Base-by-base conservation (phyloP, 2,329 filamentous ascomycete species). In the Monilinia fructigena region DNA sequence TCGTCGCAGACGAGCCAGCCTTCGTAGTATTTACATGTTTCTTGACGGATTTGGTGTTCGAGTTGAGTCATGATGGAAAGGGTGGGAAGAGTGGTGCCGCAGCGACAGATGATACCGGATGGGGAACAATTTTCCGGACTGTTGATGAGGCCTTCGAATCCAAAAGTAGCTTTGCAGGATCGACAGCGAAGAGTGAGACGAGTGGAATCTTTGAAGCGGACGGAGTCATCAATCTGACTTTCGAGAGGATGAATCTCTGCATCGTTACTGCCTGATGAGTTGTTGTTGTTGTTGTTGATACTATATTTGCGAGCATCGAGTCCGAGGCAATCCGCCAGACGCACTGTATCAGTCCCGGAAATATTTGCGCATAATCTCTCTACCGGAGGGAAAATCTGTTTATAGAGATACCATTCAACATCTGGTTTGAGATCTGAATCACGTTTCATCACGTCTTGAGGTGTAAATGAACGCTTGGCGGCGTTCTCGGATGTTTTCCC, bases 361-460 rank as follows among this genome's bases (percentile, higher is more conserved):
- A 99, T 97, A 68, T 96, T 97, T 68, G 94, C 95, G 77, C 95
- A 99, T 28, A 99, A 88, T 83, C 95, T 92, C 80, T 99, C 95
- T 35, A 99, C 95, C 0, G 95, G 95, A 14, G 95, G 95, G 79
- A 99, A 92, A 67, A 99, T 97, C 78, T 99, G 95, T 82, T 99
- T 99, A 81, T 92, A 90, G 50, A 99, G 86, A 78, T 99, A 99
- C 86, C 93, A 98, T 76, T 99, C 95, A n/a, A 97, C 86, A 75
- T 99, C 95, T 2, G 93, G 92, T 67, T 89, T 85, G 8, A 99
- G 83, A 1, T 82, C 89, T 1, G 89, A 88, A 71, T 91, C 90
- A 20, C 86, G 76, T 75, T 95, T 96, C 67, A 91, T 81, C 23
- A 96, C 88, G 76, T 99, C 95, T 66, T 93, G 89, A 1, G 92